phyloP scores from a whole-genome alignment of 768 basidiomycete species.

The Boletus sp. region DNA sequence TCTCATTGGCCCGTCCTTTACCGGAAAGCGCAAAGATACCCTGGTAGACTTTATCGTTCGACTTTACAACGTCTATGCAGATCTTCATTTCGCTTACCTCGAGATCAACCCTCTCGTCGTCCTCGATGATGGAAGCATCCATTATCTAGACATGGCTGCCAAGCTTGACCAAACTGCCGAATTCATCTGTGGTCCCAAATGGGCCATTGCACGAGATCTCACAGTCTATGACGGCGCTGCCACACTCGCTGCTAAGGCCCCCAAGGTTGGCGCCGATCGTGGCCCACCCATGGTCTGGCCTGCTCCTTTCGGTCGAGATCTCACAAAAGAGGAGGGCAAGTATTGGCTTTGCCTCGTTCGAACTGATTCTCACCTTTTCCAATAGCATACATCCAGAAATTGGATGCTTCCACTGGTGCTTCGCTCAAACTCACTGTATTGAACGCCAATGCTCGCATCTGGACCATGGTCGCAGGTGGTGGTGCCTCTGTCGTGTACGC shows the following conservation, averaged over 20 bases:
- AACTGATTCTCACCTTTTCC: background rate
- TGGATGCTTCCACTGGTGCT: slow-evolving; percentile 95
- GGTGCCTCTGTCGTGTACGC: slow-evolving; percentile 71
- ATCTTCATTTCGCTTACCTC: slow-evolving; percentile 99
- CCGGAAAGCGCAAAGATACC: slow-evolving; percentile 82
- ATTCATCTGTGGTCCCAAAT: slow-evolving; percentile 96
- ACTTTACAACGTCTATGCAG: slow-evolving; percentile 96
- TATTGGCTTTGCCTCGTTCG: background rate
- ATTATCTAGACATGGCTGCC: slow-evolving; percentile 99
- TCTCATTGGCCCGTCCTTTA: slow-evolving; percentile 74
- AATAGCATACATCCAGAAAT: slow-evolving; percentile 92
- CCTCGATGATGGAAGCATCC: slow-evolving; percentile 78
- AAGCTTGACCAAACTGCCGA: slow-evolving; percentile 99
- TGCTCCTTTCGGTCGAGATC: slow-evolving; percentile 93
- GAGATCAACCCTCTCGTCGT: slow-evolving; percentile 99
- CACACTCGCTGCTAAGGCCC: slow-evolving; percentile 34
- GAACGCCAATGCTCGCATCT: slow-evolving; percentile 91
- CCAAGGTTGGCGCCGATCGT: slow-evolving; percentile 77
- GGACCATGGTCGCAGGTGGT: slow-evolving; percentile 99
- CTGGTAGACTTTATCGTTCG: slow-evolving; percentile 93
- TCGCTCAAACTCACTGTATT: slow-evolving; percentile 97
- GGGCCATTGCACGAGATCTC: slow-evolving; percentile 94
- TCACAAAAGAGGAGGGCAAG: slow-evolving; percentile 87
- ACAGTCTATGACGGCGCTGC: slow-evolving; percentile 60
- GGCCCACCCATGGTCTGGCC: slow-evolving; percentile 98